Conservation (phyloP, 805 yeast species). For the Metschnikowia corniflorae region DNA sequence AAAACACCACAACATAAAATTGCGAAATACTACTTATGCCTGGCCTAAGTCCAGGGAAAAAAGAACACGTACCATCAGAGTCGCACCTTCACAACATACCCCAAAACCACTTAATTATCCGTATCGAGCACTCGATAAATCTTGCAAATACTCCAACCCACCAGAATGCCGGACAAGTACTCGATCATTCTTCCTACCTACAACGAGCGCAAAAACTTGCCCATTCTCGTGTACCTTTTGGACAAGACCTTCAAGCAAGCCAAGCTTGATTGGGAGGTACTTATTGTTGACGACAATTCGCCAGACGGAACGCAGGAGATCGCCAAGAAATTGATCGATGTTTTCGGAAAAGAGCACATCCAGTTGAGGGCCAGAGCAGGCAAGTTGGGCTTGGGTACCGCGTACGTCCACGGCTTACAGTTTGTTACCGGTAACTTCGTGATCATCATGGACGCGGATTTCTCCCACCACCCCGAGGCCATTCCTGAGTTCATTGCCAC, state of each 20-base stretch:
- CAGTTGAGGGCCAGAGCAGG: constrained; percentile 71
- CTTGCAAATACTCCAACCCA: not conserved
- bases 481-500: constrained; percentile 70
- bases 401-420: constrained; percentile 73
- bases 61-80: too few species aligned
- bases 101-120: too few species aligned
- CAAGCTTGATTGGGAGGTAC: constrained; percentile 67
- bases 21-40: too few species aligned
- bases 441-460: constrained; percentile 81
- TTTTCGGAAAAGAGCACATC: constrained; percentile 59
- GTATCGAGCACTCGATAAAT: too few species aligned
- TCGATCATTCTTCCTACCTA: constrained; percentile 76
- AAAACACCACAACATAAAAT: too few species aligned
- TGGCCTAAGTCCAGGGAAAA: too few species aligned
- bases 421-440: constrained; percentile 71
- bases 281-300: constrained; percentile 74
- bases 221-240: constrained; percentile 65
- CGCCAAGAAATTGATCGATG: constrained; percentile 54
- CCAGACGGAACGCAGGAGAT: constrained; percentile 81
- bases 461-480: constrained; percentile 78
- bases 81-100: too few species aligned
- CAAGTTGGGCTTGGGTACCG: constrained; percentile 76
- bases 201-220: constrained; percentile 62
- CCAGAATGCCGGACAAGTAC: constrained; percentile 45
- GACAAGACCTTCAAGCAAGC: constrained; percentile 61